Percentiles rank a stretch among this genome's conserved stretches.
Evolutionary conservation across 1,284 basidiomycete species (phyloP).

Genomic region (Malassezia equina): DNA sequence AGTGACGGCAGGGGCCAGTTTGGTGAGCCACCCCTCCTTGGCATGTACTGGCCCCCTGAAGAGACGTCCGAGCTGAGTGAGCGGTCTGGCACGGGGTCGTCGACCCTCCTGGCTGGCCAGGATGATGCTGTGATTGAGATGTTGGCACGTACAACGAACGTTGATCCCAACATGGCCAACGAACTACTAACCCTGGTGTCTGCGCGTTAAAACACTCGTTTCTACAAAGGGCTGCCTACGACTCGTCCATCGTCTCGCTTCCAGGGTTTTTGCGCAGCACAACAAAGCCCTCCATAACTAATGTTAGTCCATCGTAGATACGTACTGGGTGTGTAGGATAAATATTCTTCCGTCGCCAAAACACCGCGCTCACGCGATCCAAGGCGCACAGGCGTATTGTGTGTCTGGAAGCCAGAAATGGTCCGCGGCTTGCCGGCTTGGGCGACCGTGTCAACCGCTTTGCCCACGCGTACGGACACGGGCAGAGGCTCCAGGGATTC

Average conservation of each 20-base stretch:
- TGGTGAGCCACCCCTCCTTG: conserved; percentile 53
- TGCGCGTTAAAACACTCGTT: background rate
- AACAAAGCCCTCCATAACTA: conserved; percentile 37
- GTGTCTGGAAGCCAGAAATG: conserved; percentile 56
- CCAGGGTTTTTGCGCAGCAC: conserved; percentile 50
- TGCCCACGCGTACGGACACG: conserved; percentile 88
- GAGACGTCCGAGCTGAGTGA: background rate
- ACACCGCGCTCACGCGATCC: conserved; percentile 89
- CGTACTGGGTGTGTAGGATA: conserved; percentile 84
- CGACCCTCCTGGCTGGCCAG: conserved; percentile 2
- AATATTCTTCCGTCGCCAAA: conserved; percentile 90
- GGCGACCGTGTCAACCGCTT: conserved; percentile 52
- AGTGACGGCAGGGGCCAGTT: conserved; percentile 68
- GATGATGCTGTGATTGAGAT: conserved; percentile 12
- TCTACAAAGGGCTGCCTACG: background rate
- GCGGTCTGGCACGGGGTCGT: background rate
- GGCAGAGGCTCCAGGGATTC: conserved; percentile 61
- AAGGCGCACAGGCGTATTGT: conserved; percentile 85
- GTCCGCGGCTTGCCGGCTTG: conserved; percentile 50
- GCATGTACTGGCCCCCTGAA: conserved; percentile 21
- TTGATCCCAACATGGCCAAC: conserved; percentile 9
- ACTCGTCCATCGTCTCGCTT: conserved; percentile 31
- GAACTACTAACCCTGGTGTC: conserved; percentile 10
- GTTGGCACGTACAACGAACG: conserved; percentile 6
- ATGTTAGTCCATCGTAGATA: conserved; percentile 49